phyloP scores from a whole-genome alignment of 257 asterid species.

The Gardenia jasminoides region DNA sequence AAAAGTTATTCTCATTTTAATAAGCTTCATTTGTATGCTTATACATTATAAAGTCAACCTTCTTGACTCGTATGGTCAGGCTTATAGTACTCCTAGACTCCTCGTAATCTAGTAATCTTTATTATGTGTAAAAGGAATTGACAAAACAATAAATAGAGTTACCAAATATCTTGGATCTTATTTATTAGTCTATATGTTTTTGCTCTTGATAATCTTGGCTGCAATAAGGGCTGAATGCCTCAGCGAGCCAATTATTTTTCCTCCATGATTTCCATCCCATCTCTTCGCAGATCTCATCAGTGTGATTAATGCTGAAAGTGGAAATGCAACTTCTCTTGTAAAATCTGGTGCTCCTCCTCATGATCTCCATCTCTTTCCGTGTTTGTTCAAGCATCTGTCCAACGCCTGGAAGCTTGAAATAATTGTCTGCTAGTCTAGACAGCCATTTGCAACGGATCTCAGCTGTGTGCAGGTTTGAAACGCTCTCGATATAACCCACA shows the following conservation, averaged over 20 bases:
- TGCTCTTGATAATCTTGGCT: conserved; percentile 69
- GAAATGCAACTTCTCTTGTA: conserved; percentile 88
- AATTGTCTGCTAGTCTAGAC: conserved; percentile 48
- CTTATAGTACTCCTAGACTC: background rate
- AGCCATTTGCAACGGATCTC: conserved; percentile 92
- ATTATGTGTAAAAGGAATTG: background rate
- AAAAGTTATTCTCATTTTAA: background rate
- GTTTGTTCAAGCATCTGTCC: conserved; percentile 66
- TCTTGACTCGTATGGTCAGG: background rate
- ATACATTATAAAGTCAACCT: background rate
- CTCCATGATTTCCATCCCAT: conserved; percentile 93
- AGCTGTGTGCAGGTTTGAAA: conserved; percentile 83
- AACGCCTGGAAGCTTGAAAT: conserved; percentile 64
- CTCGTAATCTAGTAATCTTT: background rate
- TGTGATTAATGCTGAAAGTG: conserved; percentile 84
- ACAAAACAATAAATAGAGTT: conserved; percentile 14
- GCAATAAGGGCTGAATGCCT: conserved; percentile 80
- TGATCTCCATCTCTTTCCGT: conserved; percentile 63
- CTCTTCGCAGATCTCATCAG: conserved; percentile 80
- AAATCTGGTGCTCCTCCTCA: conserved; percentile 73
- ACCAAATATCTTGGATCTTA: background rate
- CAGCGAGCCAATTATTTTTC: conserved; percentile 75
- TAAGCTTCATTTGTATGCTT: background rate
- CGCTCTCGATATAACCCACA: conserved; percentile 86
- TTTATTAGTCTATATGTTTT: conserved; percentile 13